These are phyloP conservation scores for Myxozyma neglecta DNA, from an alignment of 805 yeast genomes.

Conservation along the genomic window DNA sequence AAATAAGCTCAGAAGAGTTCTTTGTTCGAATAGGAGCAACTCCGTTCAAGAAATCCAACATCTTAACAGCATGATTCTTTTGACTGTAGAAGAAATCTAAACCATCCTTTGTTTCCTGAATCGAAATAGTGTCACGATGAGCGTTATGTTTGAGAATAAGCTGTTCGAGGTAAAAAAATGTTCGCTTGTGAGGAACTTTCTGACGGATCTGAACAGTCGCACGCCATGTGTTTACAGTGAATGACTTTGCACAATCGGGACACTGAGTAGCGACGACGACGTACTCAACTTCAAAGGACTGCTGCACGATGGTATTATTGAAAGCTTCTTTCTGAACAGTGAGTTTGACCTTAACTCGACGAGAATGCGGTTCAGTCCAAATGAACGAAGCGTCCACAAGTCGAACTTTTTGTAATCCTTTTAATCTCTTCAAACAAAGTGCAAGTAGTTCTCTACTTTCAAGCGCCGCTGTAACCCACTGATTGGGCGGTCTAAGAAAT, in stretches of 20 bases:
- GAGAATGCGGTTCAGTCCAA: conserved; percentile 99
- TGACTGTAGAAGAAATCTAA: conserved; percentile 88
- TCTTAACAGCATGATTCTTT: conserved; percentile 87
- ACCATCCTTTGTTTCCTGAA: conserved; percentile 91
- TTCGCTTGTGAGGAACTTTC: conserved; percentile 94
- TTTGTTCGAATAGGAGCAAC: conserved; percentile 83
- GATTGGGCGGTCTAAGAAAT: conserved; percentile 89
- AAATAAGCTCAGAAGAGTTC: conserved; percentile 86
- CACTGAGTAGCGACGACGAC: conserved; percentile 95
- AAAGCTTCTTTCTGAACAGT: conserved; percentile 98
- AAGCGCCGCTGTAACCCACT: conserved; percentile 87
- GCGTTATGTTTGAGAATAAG: conserved; percentile 89
- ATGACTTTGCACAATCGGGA: conserved; percentile 97
- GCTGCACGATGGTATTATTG: conserved; percentile 88
- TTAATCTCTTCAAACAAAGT: conserved; percentile 79
- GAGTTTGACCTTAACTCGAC: conserved; percentile 85
- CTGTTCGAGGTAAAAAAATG: conserved; percentile 93
- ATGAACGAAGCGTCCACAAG: conserved; percentile 90
- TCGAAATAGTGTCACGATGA: conserved; percentile 89
- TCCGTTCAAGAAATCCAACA: conserved; percentile 83
- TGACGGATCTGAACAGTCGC: conserved; percentile 97
- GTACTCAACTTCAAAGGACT: conserved; percentile 90
- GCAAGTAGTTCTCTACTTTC: conserved; percentile 94
- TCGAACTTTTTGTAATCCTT: conserved; percentile 83
- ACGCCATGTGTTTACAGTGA: conserved; percentile 96